Conservation (phyloP, 2,329 filamentous ascomycete species). For the Aspergillus spinulosporus region DNA sequence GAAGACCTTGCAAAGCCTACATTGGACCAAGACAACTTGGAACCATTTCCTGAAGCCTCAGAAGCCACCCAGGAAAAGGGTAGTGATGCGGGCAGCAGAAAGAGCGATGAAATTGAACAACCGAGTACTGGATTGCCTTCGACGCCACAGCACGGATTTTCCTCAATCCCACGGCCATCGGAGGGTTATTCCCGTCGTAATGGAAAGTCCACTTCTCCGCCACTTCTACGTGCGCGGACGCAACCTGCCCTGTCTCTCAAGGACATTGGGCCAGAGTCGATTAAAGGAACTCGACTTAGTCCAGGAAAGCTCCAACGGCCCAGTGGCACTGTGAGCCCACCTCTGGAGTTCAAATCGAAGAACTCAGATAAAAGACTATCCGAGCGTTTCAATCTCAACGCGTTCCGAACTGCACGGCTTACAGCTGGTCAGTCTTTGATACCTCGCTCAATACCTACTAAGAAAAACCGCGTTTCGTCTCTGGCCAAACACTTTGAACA, state of each 20-base stretch:
- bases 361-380: slow-evolving; percentile 69
- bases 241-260: slow-evolving; percentile 47
- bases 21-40: slow-evolving; percentile 10
- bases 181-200: slow-evolving; percentile 40
- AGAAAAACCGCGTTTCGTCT: slow-evolving; percentile 79
- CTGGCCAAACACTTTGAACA: slow-evolving; percentile 96
- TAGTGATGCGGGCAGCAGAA: slow-evolving; percentile 14
- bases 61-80: slow-evolving; percentile 18
- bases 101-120: slow-evolving; percentile 18
- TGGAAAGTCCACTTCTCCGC: slow-evolving; percentile 46
- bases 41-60: slow-evolving; percentile 13
- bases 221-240: slow-evolving; percentile 53
- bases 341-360: slow-evolving; percentile 37
- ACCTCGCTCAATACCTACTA: slow-evolving; percentile 74
- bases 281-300: slow-evolving; percentile 26
- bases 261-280: slow-evolving; percentile 27
- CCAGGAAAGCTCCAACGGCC: slow-evolving; percentile 25
- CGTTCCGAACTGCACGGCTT: slow-evolving; percentile 60
- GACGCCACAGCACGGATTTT: slow-evolving; percentile 33
- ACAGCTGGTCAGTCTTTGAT: slow-evolving; percentile 68
- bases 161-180: slow-evolving; percentile 42
- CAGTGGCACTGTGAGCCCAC: slow-evolving; percentile 26
- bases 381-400: slow-evolving; percentile 67
- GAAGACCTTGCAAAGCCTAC: slow-evolving; percentile 10
- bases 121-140: slow-evolving; percentile 17